Evolutionary conservation across 257 asterid genomes (phyloP).

Genomic region (Fraxinus excelsior): DNA sequence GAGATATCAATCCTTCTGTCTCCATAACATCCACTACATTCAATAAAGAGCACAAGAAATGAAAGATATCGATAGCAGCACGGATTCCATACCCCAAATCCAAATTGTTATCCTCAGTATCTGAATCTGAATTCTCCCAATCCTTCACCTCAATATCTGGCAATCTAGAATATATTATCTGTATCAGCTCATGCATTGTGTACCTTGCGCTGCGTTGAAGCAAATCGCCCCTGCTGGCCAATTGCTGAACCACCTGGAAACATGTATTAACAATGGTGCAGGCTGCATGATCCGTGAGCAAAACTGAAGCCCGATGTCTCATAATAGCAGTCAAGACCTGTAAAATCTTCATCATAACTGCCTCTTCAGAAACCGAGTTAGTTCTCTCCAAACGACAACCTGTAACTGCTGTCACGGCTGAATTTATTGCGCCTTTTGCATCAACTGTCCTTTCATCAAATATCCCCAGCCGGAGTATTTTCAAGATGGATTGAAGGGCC

Average conservation of each 20-base stretch:
- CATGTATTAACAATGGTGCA: constrained; percentile 88
- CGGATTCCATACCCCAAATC: constrained; percentile 82
- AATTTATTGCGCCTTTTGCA: constrained; percentile 56
- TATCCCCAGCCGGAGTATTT: constrained; percentile 65
- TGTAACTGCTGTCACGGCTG: constrained; percentile 58
- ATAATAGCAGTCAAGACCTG: constrained; percentile 67
- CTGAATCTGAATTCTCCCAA: constrained; percentile 87
- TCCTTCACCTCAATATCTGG: constrained; percentile 79
- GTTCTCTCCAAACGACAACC: constrained; percentile 77
- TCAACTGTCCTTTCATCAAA: constrained; percentile 70
- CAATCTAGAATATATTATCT: constrained; percentile 61
- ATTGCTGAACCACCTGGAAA: constrained; percentile 88
- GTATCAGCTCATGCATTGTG: constrained; percentile 86
- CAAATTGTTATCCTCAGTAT: constrained; percentile 65
- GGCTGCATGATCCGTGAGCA: constrained; percentile 74
- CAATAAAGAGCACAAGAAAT: constrained; percentile 81
- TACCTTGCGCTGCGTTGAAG: constrained; percentile 82
- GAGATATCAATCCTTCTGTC: constrained; percentile 50
- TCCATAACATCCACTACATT: constrained; percentile 75
- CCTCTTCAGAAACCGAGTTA: constrained; percentile 67
- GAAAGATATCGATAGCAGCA: constrained; percentile 80
- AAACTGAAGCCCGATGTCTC: constrained; percentile 62
- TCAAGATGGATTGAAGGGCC: constrained; percentile 76
- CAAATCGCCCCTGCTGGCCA: constrained; percentile 66
- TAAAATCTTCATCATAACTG: constrained; percentile 77